Evolutionary conservation across 2,329 filamentous ascomycete genomes (phyloP).

Genomic region (Clonostachys solani): DNA sequence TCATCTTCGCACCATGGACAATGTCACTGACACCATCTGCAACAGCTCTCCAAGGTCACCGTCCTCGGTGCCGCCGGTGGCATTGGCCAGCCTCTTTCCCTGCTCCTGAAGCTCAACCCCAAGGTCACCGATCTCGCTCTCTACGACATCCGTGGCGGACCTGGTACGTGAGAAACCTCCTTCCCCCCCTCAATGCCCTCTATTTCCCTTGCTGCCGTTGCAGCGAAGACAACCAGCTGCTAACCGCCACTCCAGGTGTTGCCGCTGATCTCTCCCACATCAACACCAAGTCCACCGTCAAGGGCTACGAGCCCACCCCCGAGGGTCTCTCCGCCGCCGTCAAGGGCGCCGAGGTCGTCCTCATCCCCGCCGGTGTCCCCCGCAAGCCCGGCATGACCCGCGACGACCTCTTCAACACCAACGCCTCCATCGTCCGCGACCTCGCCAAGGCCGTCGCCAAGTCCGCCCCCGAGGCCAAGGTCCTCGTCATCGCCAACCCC

Average conservation of each 20-base stretch:
- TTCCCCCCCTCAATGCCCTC: too few relatives aligned
- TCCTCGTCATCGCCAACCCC: conserved; percentile 97
- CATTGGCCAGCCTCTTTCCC: conserved; percentile 96
- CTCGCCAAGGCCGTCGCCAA: conserved; percentile 93
- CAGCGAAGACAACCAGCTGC: neutral
- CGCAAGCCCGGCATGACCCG: conserved; percentile 99
- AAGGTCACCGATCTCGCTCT: conserved; percentile 90
- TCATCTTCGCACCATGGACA: conserved; percentile 5
- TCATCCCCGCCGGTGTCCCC: conserved; percentile 97
- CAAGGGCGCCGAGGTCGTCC: conserved; percentile 85
- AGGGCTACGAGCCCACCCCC: conserved; percentile 77
- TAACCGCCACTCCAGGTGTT: conserved; percentile 65
- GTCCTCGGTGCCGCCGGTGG: conserved; percentile 96
- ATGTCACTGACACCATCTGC: conserved; percentile 8
- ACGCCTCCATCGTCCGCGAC: conserved; percentile 98
- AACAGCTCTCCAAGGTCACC: conserved; percentile 90
- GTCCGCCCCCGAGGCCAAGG: conserved; percentile 84
- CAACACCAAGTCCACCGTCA: conserved; percentile 97
- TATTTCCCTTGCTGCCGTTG: neutral
- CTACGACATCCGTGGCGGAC: conserved; percentile 94
- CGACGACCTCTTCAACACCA: conserved; percentile 99
- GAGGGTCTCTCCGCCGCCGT: conserved; percentile 74
- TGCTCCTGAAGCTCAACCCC: conserved; percentile 98
- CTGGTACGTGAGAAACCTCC: conserved; percentile 60
- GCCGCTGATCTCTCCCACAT: conserved; percentile 97